phyloP scores from a whole-genome alignment of 352 stramenopile species.

The Globisporangium abappressorium region DNA sequence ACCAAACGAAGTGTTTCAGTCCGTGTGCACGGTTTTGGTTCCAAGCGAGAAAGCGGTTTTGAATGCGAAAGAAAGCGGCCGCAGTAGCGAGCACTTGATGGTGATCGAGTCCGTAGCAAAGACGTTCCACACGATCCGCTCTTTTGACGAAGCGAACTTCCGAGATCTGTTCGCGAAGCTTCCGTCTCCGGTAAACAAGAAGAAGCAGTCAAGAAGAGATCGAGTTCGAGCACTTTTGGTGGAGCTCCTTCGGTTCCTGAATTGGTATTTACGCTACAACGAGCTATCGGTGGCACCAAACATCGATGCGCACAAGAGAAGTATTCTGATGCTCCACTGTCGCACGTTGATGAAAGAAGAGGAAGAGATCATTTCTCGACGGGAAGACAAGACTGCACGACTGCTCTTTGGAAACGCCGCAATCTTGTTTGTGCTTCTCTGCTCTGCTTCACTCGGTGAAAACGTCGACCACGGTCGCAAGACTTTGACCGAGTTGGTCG shows the following conservation, averaged over 20 bases:
- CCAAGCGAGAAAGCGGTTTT: background rate
- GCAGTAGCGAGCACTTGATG: slow-evolving; percentile 12
- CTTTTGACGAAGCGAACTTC: slow-evolving; percentile 31
- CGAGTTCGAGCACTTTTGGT: slow-evolving; percentile 40
- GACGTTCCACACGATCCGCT: slow-evolving; percentile 36
- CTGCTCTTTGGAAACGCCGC: slow-evolving; percentile 50
- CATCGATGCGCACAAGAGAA: slow-evolving; percentile 25
- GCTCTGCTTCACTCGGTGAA: slow-evolving; percentile 1
- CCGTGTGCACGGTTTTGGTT: slow-evolving; percentile 20
- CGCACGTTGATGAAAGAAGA: slow-evolving; percentile 69
- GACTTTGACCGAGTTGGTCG: slow-evolving; percentile 19
- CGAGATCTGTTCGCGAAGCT: slow-evolving; percentile 30
- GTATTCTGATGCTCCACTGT: slow-evolving; percentile 41
- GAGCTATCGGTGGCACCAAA: background rate
- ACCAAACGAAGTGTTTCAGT: slow-evolving; percentile 40
- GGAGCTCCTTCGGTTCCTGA: slow-evolving; percentile 42
- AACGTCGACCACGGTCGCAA: background rate
- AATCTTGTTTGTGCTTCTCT: slow-evolving; percentile 47
- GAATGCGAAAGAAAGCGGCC: background rate
- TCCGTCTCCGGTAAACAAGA: slow-evolving; percentile 35
- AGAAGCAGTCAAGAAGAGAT: slow-evolving; percentile 44
- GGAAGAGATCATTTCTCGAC: slow-evolving; percentile 42
- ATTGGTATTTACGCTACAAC: slow-evolving; percentile 15
- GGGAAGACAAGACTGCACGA: slow-evolving; percentile 38
- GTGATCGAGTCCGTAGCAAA: slow-evolving; percentile 30